These are phyloP conservation scores for Erysimum pusillum DNA, from an alignment of 441 rosid species.

Conservation along the genomic window DNA sequence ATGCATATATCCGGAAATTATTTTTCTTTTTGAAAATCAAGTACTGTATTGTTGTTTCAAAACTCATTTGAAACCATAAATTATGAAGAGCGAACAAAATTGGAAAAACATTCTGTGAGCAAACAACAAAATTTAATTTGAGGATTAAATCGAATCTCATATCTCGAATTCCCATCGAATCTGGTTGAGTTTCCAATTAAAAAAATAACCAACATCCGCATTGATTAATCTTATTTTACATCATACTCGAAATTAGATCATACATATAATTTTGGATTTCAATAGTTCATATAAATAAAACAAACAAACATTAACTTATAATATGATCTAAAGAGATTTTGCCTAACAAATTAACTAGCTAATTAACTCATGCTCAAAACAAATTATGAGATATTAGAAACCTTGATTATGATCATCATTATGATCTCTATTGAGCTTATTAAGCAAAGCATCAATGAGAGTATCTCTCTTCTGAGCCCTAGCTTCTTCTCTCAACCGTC, in stretches of 20 bases:
- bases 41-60: background rate
- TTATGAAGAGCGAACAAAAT: background rate
- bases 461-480: constrained; percentile 95
- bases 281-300: constrained; percentile 9
- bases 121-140: background rate
- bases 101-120: background rate
- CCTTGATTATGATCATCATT: constrained; percentile 23
- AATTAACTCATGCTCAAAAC: constrained; percentile 14
- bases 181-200: background rate
- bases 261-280: background rate
- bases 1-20: background rate
- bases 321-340: constrained; percentile 8
- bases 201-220: background rate
- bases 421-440: constrained; percentile 75
- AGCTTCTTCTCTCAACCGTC: constrained; percentile 84
- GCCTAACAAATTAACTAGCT: constrained; percentile 1
- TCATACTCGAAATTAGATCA: constrained; percentile 2
- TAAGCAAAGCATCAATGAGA: constrained; percentile 78
- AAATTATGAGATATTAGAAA: constrained; percentile 23
- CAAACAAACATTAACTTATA: constrained; percentile 15
- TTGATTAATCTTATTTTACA: background rate
- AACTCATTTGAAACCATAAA: background rate
- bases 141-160: background rate
- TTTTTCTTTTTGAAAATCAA: background rate
- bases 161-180: background rate